Percentiles rank a stretch among this genome's conserved stretches.
These are phyloP conservation scores for Aspergillus sp. DNA, from an alignment of 2,329 filamentous ascomycete species.

Conservation along the genomic window DNA sequence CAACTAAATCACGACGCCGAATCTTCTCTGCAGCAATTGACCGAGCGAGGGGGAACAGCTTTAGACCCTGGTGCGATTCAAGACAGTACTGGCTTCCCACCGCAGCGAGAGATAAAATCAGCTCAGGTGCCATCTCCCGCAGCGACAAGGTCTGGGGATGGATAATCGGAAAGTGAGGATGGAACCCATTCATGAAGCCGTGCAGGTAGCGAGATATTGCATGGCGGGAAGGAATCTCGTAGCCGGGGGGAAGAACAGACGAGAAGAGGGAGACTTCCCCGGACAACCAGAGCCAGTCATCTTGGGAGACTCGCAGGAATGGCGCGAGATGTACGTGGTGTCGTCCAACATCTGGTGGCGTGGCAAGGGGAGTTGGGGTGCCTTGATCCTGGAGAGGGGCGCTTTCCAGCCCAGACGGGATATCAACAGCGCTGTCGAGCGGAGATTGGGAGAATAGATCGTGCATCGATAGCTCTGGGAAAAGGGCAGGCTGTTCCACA, in stretches of 20 bases:
- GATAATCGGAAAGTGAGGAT: constrained; percentile 9
- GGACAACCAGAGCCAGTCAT: constrained; percentile 10
- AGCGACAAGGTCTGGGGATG: constrained; percentile 4
- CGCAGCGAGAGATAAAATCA: constrained; percentile 1
- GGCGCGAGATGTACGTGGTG: not conserved
- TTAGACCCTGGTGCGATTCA: constrained; percentile 3
- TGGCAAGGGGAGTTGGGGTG: not conserved
- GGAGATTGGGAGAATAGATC: not conserved
- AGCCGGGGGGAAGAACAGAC: not conserved
- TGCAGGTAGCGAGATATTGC: constrained; percentile 6
- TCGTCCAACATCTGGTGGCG: not conserved
- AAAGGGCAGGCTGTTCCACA: not conserved
- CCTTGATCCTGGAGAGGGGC: not conserved
- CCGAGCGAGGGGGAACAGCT: not conserved
- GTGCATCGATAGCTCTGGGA: constrained; percentile 1
- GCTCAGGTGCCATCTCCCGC: constrained; percentile 2
- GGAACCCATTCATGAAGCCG: constrained; percentile 9
- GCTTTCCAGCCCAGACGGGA: not conserved
- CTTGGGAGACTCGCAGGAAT: constrained; percentile 3
- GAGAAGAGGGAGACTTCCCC: not conserved
- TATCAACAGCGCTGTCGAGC: not conserved
- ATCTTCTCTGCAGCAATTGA: not conserved
- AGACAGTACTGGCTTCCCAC: constrained; percentile 9
- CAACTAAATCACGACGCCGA: not conserved
- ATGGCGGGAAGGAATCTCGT: not conserved